Evolutionary conservation across 2,329 filamentous ascomycete species (phyloP), one percentile per base, ranked within the genome.

Genomic region (Phaeophleospora eucalypticola): DNA sequence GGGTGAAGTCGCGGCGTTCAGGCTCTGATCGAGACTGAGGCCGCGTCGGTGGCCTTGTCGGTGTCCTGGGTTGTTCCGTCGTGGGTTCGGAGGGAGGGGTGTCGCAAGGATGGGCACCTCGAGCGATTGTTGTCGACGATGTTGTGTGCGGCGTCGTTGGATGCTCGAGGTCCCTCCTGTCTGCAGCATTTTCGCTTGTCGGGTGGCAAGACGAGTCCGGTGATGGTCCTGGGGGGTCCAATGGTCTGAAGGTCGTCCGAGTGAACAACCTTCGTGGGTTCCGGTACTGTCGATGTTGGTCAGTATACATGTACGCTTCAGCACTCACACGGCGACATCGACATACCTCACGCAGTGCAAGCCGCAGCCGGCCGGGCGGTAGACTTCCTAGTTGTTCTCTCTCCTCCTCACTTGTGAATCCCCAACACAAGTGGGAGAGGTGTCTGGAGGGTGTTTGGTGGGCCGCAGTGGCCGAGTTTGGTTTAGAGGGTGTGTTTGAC

Each of bases 41-140:
- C 89, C 90, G 68, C 88, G 80, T 71, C 88, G 84, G 72, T 94
- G 87, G 67, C 76, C 73, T 59, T 68, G 69, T 45, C 54, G 55
- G 40, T 42, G 40, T 42, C 51, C 47, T 55, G 58, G 54, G 63
- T 62, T 59, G 57, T 58, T 67, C 73, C 75, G 68, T 72, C 74
- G 69, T 80, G 77, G 64, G 67, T 61, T 67, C 49, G 41, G 70
- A 67, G 83, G 80, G 72, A 86, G 76, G 71, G 76, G 76, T 43
- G 59, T 65, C 71, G 79, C 71, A 83, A 81, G 78, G 83, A 64
- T 86, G 66, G 81, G 79, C 63, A 82, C 81, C 68, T 91, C 87
- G 72, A 87, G 87, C 68, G 89, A 95, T 65, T 87, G 84, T 76
- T 95, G 89, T 73, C 89, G 86, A 69, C 87, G 81, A 74, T 95